Evolutionary conservation across 352 stramenopile species (phyloP).

Genomic region (Elongisporangium anandrum): DNA sequence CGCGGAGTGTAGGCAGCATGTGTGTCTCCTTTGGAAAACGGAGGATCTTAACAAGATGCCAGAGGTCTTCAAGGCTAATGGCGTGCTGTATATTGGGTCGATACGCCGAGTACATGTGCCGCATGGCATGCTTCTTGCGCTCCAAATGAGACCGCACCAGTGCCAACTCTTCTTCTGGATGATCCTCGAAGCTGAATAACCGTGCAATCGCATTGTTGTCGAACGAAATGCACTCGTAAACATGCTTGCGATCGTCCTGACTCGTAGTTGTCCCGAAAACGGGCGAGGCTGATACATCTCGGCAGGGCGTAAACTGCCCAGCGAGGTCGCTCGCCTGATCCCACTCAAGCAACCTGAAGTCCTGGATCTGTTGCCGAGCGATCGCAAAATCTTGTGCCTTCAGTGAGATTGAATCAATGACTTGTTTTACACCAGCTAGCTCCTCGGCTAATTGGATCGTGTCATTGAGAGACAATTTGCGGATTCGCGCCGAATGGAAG

Average conservation of each 20-base stretch:
- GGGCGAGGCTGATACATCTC: constrained; percentile 3
- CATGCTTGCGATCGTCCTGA: constrained; percentile 34
- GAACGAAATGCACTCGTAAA: constrained; percentile 60
- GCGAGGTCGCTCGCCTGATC: constrained; percentile 41
- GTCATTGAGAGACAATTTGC: constrained; percentile 23
- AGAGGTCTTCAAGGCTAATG: constrained; percentile 60
- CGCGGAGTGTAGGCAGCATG: constrained; percentile 44
- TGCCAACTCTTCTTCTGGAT: constrained; percentile 38
- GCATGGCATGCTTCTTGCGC: constrained; percentile 46
- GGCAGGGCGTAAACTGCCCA: constrained; percentile 20
- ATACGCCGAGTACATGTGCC: constrained; percentile 50
- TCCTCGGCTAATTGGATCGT: constrained; percentile 22
- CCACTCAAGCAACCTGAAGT: constrained; percentile 47
- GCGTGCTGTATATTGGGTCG: constrained; percentile 32
- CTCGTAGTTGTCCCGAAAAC: not conserved
- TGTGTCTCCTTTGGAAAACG: constrained; percentile 50
- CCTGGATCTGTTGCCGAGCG: constrained; percentile 21
- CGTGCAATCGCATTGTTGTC: constrained; percentile 47
- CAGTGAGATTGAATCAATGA: constrained; percentile 20
- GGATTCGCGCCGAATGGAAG: constrained; percentile 37
- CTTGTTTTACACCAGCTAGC: constrained; percentile 25
- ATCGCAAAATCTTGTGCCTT: constrained; percentile 31
- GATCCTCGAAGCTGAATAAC: constrained; percentile 55
- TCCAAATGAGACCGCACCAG: constrained; percentile 41
- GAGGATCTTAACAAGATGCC: constrained; percentile 63